Percentiles rank a stretch among this genome's conserved stretches.
These are phyloP conservation scores for Gossypium raimondii DNA, from an alignment of 345 rosid genomes.

Conservation along the genomic window DNA sequence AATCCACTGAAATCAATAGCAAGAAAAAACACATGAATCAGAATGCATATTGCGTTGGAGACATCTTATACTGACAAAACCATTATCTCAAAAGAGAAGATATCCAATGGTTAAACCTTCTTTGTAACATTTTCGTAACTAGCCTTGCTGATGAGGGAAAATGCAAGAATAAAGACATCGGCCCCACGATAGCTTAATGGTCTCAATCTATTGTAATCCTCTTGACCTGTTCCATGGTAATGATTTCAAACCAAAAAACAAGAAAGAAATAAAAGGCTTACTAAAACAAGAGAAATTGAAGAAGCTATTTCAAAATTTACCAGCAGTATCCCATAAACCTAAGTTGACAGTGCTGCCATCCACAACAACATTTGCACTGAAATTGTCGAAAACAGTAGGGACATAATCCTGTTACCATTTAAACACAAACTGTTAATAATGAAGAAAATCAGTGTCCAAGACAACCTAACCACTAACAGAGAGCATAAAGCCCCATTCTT, in stretches of 20 bases:
- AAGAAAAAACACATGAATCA: not conserved
- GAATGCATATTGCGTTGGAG: not conserved
- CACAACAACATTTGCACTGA: conserved; percentile 96
- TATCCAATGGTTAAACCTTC: not conserved
- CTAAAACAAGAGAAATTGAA: not conserved
- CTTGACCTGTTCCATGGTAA: conserved; percentile 59
- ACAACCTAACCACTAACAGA: not conserved
- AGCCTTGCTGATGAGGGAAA: conserved; percentile 1
- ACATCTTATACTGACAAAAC: not conserved
- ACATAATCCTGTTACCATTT: conserved; percentile 73
- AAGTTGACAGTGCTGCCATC: conserved; percentile 91
- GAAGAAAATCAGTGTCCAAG: not conserved
- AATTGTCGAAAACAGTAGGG: conserved; percentile 94
- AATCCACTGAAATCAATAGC: conserved; percentile 15
- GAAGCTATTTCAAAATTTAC: conserved; percentile 35
- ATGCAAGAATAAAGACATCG: conserved; percentile 4
- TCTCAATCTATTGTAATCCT: conserved; percentile 41
- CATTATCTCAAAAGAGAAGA: not conserved
- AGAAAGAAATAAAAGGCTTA: not conserved
- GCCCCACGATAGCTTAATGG: not conserved
- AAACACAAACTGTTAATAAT: not conserved
- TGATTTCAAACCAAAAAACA: conserved; percentile 12
- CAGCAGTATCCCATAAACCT: conserved; percentile 97
- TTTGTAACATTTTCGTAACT: conserved; percentile 1
- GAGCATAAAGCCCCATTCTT: not conserved